phyloP scores from a whole-genome alignment of 2,329 filamentous ascomycete genomes.

The Rasamsonia emersonii region DNA sequence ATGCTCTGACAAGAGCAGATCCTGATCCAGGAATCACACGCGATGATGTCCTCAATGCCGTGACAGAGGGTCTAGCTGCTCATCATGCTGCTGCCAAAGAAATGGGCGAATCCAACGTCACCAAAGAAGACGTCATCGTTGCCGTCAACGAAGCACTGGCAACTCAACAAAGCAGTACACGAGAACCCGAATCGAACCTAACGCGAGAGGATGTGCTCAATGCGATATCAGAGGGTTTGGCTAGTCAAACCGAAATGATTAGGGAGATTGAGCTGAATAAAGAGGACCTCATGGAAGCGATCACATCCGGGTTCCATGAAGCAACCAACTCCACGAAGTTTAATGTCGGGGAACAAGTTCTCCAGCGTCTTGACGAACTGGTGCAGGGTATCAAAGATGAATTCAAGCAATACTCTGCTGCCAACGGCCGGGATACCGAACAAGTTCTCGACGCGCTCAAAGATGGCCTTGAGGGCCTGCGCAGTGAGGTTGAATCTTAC shows the following conservation, averaged over 20 bases:
- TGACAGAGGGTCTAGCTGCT: slow-evolving; percentile 48
- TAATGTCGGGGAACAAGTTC: slow-evolving; percentile 49
- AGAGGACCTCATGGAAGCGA: slow-evolving; percentile 50
- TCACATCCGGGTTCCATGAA: slow-evolving; percentile 49
- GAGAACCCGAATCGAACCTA: slow-evolving; percentile 32
- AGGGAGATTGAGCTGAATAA: slow-evolving; percentile 53
- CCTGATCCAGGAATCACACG: slow-evolving; percentile 38
- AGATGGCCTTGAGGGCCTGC: slow-evolving; percentile 74
- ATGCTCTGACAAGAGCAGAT: slow-evolving; percentile 20
- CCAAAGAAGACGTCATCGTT: slow-evolving; percentile 14
- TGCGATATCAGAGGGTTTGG: slow-evolving; percentile 52
- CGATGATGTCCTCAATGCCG: slow-evolving; percentile 50
- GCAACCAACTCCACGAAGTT: slow-evolving; percentile 43
- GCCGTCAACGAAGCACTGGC: slow-evolving; percentile 18
- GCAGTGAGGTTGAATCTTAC: slow-evolving; percentile 71
- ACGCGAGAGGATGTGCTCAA: slow-evolving; percentile 49
- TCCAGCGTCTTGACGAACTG: slow-evolving; percentile 50
- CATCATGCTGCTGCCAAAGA: slow-evolving; percentile 44
- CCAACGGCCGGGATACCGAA: slow-evolving; percentile 73
- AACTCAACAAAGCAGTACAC: slow-evolving; percentile 27
- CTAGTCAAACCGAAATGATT: slow-evolving; percentile 34
- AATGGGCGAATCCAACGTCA: slow-evolving; percentile 36
- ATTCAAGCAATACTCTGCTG: slow-evolving; percentile 70
- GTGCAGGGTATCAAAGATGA: slow-evolving; percentile 54
- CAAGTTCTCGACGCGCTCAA: slow-evolving; percentile 82